Base-by-base conservation (phyloP, 2,329 filamentous ascomycete species). In the Aspergillus jensenii region DNA sequence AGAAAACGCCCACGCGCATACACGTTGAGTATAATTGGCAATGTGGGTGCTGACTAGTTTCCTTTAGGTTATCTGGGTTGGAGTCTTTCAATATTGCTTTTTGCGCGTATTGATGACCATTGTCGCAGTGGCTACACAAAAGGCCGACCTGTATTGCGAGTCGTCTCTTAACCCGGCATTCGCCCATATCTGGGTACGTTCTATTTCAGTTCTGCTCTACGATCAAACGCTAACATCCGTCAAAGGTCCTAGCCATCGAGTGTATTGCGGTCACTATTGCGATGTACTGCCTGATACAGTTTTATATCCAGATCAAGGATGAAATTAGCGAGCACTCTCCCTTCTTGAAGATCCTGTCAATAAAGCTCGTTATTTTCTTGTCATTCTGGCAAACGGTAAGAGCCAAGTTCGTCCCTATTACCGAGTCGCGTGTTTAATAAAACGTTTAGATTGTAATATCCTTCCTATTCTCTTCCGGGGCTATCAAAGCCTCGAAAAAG, bases 301-400 rank as follows among this genome's bases (percentile, higher is more conserved):
- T 95, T 73, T 96, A 96, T 73, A 73, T 90, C 31, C 90, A 96
- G 73, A 80, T 95, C 46, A 87, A 85, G 62, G 76, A 81, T 1
- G 84, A 90, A 58, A 81, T 96, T 25, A 81, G 82, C 7, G 82
- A 87, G 54, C 85, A 96, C 69, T 81, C 78, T 17, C 89, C 91
- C 0, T 89, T 93, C 64, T 75, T 93, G 63, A 96, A 96, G 74
- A 87, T 96, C 25, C 71, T 91, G 19, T 89, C 90, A 68, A 95
- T 96, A 76, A 96, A 96, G 75, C 82, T 96, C 27, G 91, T 96
- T 69, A 91, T 96, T 68, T 96, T 96, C 79, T 82, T 96, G 65
- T 92, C 88, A 37, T 96, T 96, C 74, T 96, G 91, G 91, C 91
- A 96, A 70, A 80, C 78, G 33, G 79, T 82, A 67, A 63, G 76